These are phyloP conservation scores for Pythium brassicae DNA, from an alignment of 352 stramenopile genomes.

Conservation along the genomic window DNA sequence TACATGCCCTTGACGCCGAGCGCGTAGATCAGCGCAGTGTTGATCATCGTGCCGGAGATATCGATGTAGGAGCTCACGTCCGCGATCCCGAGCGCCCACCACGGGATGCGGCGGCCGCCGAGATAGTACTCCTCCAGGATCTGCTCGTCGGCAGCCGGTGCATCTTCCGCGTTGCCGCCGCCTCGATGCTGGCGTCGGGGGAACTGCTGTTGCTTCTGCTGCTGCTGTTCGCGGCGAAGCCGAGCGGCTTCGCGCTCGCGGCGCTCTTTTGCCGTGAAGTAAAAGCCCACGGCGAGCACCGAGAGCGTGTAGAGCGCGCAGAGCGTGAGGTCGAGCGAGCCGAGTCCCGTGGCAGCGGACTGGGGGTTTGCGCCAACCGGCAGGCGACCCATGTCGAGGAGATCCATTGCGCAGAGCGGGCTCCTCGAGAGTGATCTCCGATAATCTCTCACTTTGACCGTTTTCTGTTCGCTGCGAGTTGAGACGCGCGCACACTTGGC, in stretches of 20 bases:
- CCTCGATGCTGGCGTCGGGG: conserved; percentile 1
- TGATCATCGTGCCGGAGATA: conserved; percentile 84
- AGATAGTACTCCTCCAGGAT: conserved; percentile 77
- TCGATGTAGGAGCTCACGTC: conserved; percentile 86
- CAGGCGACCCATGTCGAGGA: not conserved
- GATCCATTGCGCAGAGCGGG: not conserved
- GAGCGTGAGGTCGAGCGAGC: conserved; percentile 44
- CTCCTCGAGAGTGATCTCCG: not conserved
- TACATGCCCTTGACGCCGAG: conserved; percentile 82
- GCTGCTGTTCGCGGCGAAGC: conserved; percentile 15
- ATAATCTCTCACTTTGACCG: not conserved
- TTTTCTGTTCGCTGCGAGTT: not conserved
- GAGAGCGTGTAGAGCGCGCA: conserved; percentile 56
- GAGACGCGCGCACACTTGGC: conserved; percentile 27
- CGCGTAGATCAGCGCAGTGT: conserved; percentile 76
- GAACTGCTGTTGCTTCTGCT: conserved; percentile 12
- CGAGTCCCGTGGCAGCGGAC: conserved; percentile 15
- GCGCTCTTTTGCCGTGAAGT: conserved; percentile 61
- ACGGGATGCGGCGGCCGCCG: conserved; percentile 56
- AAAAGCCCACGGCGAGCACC: conserved; percentile 58
- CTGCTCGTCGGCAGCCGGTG: conserved; percentile 15
- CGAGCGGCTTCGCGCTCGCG: conserved; percentile 30
- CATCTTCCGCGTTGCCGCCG: not conserved
- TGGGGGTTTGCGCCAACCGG: not conserved
- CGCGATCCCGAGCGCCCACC: conserved; percentile 66